A percentile compares a stretch with the other conserved stretches of the same genome.
phyloP scores from a whole-genome alignment of 768 basidiomycete species.

The Trichaptum fuscoviolaceum region DNA sequence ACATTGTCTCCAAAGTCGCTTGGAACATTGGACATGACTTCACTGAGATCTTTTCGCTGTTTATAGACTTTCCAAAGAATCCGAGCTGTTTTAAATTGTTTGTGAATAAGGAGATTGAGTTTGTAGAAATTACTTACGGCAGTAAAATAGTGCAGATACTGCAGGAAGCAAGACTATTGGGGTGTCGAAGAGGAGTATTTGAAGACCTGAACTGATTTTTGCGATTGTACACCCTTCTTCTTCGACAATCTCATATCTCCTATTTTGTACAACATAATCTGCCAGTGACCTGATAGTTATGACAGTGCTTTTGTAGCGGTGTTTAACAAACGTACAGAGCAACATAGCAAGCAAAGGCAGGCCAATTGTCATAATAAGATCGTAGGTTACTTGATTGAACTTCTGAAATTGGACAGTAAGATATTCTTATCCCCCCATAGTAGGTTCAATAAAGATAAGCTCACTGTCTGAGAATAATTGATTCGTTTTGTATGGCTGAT shows the following conservation, averaged over 20 bases:
- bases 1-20: not conserved
- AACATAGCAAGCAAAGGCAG: not conserved
- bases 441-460: constrained; percentile 36
- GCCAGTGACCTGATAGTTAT: not conserved
- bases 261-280: not conserved
- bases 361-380: not conserved
- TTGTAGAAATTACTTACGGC: not conserved
- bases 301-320: too few relatives aligned
- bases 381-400: not conserved
- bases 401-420: too few relatives aligned
- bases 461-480: too few relatives aligned
- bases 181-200: not conserved
- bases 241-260: not conserved
- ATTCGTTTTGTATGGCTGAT: too few relatives aligned
- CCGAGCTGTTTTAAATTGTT: not conserved
- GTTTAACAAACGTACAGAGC: not conserved
- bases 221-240: not conserved
- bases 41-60: not conserved
- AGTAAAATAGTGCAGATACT: not conserved
- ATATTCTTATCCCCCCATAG: constrained; percentile 66
- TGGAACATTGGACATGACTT: not conserved
- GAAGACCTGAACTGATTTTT: not conserved
- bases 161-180: not conserved
- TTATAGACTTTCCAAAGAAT: not conserved
- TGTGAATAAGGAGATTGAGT: too few relatives aligned